phyloP scores from a whole-genome alignment of 2,329 filamentous ascomycete genomes.

The Pezicula rhizophila region DNA sequence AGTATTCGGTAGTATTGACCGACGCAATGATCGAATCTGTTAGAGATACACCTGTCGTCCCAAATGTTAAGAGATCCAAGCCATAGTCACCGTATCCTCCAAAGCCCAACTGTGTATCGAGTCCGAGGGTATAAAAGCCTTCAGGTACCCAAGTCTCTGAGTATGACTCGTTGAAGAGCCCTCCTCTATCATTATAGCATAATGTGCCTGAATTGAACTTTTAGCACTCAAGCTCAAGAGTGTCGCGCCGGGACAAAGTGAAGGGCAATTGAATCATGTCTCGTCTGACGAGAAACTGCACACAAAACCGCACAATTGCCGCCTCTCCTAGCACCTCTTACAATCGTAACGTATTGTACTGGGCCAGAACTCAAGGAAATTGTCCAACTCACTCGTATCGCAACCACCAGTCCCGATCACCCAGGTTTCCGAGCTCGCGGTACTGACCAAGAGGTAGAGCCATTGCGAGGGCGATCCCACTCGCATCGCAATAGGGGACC shows the following conservation, averaged over 20 bases:
- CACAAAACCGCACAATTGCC: no score
- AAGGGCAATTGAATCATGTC: no score
- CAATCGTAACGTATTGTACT: background rate
- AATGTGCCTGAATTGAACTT: conserved; percentile 34
- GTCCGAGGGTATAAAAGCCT: conserved; percentile 41
- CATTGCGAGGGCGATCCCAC: conserved; percentile 47
- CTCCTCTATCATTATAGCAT: conserved; percentile 53
- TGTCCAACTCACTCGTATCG: conserved; percentile 20
- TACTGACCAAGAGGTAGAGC: conserved; percentile 56
- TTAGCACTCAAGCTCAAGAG: background rate
- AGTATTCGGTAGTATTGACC: conserved; percentile 47
- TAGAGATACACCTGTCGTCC: conserved; percentile 28
- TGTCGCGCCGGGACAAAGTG: no score
- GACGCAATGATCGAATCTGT: conserved; percentile 32
- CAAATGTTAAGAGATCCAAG: conserved; percentile 34
- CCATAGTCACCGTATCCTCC: conserved; percentile 61
- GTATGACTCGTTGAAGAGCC: conserved; percentile 44
- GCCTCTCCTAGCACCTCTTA: no score
- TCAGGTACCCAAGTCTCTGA: conserved; percentile 48
- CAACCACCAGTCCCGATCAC: conserved; percentile 56
- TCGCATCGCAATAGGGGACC: conserved; percentile 63
- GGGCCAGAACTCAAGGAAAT: conserved; percentile 4
- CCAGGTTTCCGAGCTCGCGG: conserved; percentile 66
- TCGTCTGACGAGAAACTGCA: no score
- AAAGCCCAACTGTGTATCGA: conserved; percentile 50